Evolutionary conservation across 2,329 filamentous ascomycete species (phyloP).

Genomic region (Rhinocladiella mackenziei): DNA sequence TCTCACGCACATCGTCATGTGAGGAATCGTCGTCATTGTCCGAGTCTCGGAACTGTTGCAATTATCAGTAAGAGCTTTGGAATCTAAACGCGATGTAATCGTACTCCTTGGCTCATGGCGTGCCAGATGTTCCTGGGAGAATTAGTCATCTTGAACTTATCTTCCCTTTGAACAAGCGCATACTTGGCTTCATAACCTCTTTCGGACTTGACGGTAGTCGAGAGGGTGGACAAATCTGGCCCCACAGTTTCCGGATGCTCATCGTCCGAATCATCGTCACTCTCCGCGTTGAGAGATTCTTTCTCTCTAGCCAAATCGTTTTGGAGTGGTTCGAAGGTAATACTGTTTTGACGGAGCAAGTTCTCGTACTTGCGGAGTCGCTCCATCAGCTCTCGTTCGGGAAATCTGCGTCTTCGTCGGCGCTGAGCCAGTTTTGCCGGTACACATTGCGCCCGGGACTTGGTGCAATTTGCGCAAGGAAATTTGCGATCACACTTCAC

Average conservation of each 20-base stretch:
- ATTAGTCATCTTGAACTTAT: constrained; percentile 27
- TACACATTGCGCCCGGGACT: constrained; percentile 55
- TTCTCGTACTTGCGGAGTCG: constrained; percentile 66
- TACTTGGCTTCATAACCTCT: constrained; percentile 35
- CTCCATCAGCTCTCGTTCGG: constrained; percentile 66
- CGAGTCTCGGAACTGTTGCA: constrained; percentile 28
- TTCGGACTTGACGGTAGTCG: constrained; percentile 31
- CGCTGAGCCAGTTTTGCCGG: constrained; percentile 47
- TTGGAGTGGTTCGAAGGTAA: constrained; percentile 65
- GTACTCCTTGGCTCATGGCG: constrained; percentile 44
- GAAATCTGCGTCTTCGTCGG: constrained; percentile 59
- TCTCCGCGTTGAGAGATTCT: constrained; percentile 17
- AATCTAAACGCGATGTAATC: constrained; percentile 8
- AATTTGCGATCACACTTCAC: constrained; percentile 69
- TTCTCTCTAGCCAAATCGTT: constrained; percentile 30
- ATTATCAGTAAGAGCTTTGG: constrained; percentile 24
- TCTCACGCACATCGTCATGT: constrained; percentile 36
- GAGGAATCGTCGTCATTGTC: constrained; percentile 34
- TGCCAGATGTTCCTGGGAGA: constrained; percentile 45
- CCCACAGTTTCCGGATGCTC: constrained; percentile 26
- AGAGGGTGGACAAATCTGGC: constrained; percentile 26
- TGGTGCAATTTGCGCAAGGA: constrained; percentile 67
- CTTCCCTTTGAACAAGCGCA: constrained; percentile 3
- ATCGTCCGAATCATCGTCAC: constrained; percentile 30
- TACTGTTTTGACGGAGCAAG: constrained; percentile 61